These are phyloP conservation scores for Xerocomus minutiporus DNA, from an alignment of 1,284 basidiomycete species.

Conservation along the genomic window DNA sequence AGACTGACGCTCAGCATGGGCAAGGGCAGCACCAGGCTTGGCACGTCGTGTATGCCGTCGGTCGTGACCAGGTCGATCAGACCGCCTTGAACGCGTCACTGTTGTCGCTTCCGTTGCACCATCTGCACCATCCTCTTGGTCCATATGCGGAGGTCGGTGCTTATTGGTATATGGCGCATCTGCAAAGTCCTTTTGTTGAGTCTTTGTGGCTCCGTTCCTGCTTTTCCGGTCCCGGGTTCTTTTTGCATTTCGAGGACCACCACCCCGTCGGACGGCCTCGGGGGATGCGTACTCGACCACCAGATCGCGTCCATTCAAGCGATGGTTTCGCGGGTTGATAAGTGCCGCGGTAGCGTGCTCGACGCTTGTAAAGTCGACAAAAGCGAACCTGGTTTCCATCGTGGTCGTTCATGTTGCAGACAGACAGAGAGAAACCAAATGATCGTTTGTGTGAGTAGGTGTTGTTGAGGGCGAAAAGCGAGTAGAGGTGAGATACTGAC, in stretches of 20 bases:
- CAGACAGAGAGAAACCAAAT: neutral
- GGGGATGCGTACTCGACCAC: slow-evolving; percentile 85
- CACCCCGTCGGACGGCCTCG: slow-evolving; percentile 73
- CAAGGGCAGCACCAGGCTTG: slow-evolving; percentile 87
- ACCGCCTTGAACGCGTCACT: neutral
- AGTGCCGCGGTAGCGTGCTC: slow-evolving; percentile 71
- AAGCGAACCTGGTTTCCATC: slow-evolving; percentile 71
- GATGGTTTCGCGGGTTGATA: slow-evolving; percentile 64
- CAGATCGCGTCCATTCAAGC: slow-evolving; percentile 78
- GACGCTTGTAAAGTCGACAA: slow-evolving; percentile 83
- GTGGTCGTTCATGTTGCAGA: neutral
- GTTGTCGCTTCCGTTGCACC: neutral
- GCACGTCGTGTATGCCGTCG: slow-evolving; percentile 41
- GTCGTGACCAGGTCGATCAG: slow-evolving; percentile 8
- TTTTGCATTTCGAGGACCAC: slow-evolving; percentile 25
- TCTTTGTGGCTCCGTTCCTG: slow-evolving; percentile 2
- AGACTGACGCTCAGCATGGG: slow-evolving; percentile 81
- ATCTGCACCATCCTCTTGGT: slow-evolving; percentile 1
- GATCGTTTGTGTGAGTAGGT: slow-evolving; percentile 19
- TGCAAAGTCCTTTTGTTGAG: slow-evolving; percentile 2
- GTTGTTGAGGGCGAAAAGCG: neutral
- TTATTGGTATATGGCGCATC: slow-evolving; percentile 1
- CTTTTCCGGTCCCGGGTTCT: slow-evolving; percentile 16
- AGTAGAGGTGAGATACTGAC: slow-evolving; percentile 38
- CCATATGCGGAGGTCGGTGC: neutral